phyloP scores from a whole-genome alignment of 192 early-diverging fungal species.

The Radiomyces spectabilis region DNA sequence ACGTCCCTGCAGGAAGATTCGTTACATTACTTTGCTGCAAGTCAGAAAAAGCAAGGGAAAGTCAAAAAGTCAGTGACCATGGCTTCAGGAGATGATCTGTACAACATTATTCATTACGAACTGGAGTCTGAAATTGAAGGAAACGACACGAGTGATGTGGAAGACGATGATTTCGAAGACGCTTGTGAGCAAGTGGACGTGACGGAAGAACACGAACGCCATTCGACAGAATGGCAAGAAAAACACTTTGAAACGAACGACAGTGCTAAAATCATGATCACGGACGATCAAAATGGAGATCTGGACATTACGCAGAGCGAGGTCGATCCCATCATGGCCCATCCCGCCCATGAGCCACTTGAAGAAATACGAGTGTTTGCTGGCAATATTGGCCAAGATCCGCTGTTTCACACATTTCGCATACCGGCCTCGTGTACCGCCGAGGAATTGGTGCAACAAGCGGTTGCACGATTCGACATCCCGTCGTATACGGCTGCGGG shows the following conservation, averaged over 20 bases:
- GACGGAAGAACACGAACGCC: conserved; percentile 31
- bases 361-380: conserved; percentile 38
- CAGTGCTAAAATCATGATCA: too few species aligned
- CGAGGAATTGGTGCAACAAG: conserved; percentile 35
- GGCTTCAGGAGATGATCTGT: conserved; percentile 1
- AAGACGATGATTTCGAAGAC: conserved; percentile 32
- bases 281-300: too few species aligned
- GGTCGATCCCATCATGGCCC: too few species aligned
- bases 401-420: conserved; percentile 37
- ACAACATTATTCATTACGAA: conserved; percentile 26
- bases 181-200: conserved; percentile 30
- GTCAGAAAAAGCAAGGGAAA: too few species aligned
- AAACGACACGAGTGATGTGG: conserved; percentile 18
- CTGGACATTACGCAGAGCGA: too few species aligned
- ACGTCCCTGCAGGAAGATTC: not conserved
- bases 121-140: conserved; percentile 15
- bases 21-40: too few species aligned
- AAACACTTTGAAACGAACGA: too few species aligned
- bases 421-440: conserved; percentile 30
- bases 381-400: conserved; percentile 42
- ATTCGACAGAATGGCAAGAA: too few species aligned
- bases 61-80: conserved; percentile 22
- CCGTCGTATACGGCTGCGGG: conserved; percentile 12
- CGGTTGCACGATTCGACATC: conserved; percentile 40
- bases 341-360: too few species aligned